Base-by-base conservation (phyloP, 139 green algal species). In the Picochlorum sp. region DNA sequence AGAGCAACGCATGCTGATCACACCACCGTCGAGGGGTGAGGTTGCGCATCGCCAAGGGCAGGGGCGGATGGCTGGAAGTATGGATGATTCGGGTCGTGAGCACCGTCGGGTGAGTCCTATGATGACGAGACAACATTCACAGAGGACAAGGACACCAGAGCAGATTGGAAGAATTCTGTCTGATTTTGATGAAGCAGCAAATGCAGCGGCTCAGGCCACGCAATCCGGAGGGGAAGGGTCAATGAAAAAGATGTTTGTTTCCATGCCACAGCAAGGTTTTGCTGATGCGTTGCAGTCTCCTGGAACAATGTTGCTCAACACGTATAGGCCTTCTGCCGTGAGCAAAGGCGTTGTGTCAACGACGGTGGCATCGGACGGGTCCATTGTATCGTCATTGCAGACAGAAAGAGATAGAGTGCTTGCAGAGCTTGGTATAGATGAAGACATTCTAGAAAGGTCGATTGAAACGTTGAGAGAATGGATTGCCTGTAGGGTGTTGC, bases 381-480 rank as follows among this genome's bases (percentile, higher is more conserved):
- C 49, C 13, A 52, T 84, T 24, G 30, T 51, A 32, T 65, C 66
- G 0, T 80, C 74, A 15, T 51, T 56, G 21, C 58, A 50, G 20
- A 61, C 73, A 32, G 45, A 45, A 20, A 44, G 74, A 18, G 65
- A 70, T 13, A 62, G 38, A 6, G 34, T 76, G 26, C 64, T 84
- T 57, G 57, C 60, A 38, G 57, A 66, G 13, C 65, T 84, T 49
- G 38, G 69, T 3, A 56, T 69, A 4, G 50, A 49, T 61, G 23
- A 69, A 20, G 56, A 61, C 18, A 63, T 60, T 1, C 50, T 81
- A 32, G 65, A 82, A 68, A 54, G 76, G 3, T 81, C 78, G 68
- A 81, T 73, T 3, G 84, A 92, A 69, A 77, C 72, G 0, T 59
- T 90, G 49, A 64, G 85, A 1, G 81, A 86, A 62, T 92, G 85